Evolutionary conservation across 345 rosid species (phyloP).

Genomic region (Alliaria petiolata): DNA sequence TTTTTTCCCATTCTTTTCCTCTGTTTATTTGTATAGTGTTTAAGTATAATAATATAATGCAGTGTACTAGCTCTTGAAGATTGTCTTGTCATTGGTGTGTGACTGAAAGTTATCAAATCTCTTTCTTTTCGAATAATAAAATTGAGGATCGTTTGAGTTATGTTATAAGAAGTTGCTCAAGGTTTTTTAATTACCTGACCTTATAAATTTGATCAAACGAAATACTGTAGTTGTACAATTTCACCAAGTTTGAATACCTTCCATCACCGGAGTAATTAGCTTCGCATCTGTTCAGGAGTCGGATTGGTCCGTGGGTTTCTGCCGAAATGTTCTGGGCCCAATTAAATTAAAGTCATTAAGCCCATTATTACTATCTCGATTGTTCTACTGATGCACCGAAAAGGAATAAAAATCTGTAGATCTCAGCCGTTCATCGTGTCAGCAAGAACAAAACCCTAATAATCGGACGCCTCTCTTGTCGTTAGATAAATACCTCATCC

Average conservation of each 20-base stretch:
- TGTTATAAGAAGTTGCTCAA: neutral
- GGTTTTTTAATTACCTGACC: neutral
- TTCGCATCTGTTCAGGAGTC: no score
- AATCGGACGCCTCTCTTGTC: slow-evolving; percentile 16
- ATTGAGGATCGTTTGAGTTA: neutral
- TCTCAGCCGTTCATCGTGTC: slow-evolving; percentile 15
- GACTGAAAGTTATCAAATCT: no score
- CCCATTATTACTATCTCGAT: slow-evolving; percentile 15
- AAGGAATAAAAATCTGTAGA: neutral
- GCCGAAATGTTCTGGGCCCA: no score
- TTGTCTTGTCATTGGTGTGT: no score
- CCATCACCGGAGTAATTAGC: no score
- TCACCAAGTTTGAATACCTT: neutral
- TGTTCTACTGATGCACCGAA: neutral
- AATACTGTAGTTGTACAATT: neutral
- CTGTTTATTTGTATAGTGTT: neutral
- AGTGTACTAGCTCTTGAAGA: neutral
- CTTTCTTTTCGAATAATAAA: no score
- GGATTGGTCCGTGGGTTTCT: no score
- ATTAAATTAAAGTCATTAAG: no score
- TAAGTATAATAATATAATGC: neutral
- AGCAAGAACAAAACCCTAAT: slow-evolving; percentile 24
- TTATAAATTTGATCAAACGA: neutral
- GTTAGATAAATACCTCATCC: neutral
- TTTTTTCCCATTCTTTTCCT: no score